Evolutionary conservation across 768 basidiomycete genomes (phyloP), one percentile per base, ranked within the genome.

Genomic region (Mycena olivaceomarginata): DNA sequence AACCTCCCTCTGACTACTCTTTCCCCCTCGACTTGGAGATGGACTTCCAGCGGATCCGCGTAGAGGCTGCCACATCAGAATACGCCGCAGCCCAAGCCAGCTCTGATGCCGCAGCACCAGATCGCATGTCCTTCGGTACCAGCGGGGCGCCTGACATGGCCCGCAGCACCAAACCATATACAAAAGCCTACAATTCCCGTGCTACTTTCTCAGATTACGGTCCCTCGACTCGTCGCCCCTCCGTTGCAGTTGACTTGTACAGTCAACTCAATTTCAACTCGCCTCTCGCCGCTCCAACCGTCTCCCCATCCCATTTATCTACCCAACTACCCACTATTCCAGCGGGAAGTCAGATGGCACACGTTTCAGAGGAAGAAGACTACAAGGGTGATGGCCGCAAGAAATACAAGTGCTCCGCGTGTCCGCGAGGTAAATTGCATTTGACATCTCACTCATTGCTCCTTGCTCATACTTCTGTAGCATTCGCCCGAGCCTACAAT

Each of bases 401-500:
- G 85, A 95, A 94, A 81, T 96, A 96, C 83, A 93, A 91, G 81
- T 97, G 96, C 81, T 84, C 90, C 13, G 89, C 88, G 39, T 97
- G 96, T 83, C 93, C 94, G 22, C 89, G 95, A 87, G 92, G 95
- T 96, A 81, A 72, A 82, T 83, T 43, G 9, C 11, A 12, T 77
- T 76, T 4, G 25, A 70, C 60, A 53, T 39, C 46, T n/a, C 56
- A 72, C 16, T 20, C 56, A 57, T 8, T 67, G 37, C 51, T 69
- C n/a, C 45, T 72, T 22, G 67, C 77, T 70, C 64, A 75, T 69
- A 73, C 51, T 77, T 9, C 71, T 76, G 25, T 74, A 95, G 98
- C 95, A 1, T 99, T 99, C 80, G 97, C 97, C 13, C 90, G 97
- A 39, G 97, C 97, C 3, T 98, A 96, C 86, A 99, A 99, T 82